Base-by-base conservation (phyloP, 2,329 filamentous ascomycete genomes). In the Colletotrichum camelliae region DNA sequence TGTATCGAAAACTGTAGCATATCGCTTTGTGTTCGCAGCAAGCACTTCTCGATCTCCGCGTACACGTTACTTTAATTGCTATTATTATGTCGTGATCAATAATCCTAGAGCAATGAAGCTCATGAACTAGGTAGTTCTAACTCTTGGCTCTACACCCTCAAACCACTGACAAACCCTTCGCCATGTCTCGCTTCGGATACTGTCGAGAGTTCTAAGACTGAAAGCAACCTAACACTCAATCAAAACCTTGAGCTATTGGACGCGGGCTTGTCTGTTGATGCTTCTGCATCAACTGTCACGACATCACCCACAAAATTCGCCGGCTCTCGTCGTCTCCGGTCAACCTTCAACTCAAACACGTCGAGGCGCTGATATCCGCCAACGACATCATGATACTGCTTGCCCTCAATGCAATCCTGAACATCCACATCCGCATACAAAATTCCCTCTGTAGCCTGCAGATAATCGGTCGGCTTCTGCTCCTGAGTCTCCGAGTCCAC, bases 331-430 rank as follows among this genome's bases (percentile, higher is more conserved):
- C 87, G 82, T 16, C 79, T 82, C 2, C 88, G 81, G 75, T 89
- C 82, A 0, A 91, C 87, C 37, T 84, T 87, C 10, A 91, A 68
- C 35, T 89, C 83, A 77, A 91, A 91, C 2, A 91, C 83, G 79
- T 91, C 89, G 4, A 89, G 79, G 3, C 90, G 81, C 79, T 91
- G 90, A 80, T 91, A 91, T 0, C 88, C 88, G 1, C 89, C 89
- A 2, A 88, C 88, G 4, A 90, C 85, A 80, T 91, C 90, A 74
- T 91, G 89, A 75, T 88, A 91, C 79, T 91, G 89, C 77, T 91
- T 91, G 0, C 87, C 87, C 77, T 91, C 89, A 0, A 91, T 81
- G 52, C 88, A 90, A 5, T 86, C 83, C 1, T 84, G 82, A 6
- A 91, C 74, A 78, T 90, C 82, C 74, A 91, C 73, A 72, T 91